phyloP scores from a whole-genome alignment of 495 filamentous ascomycete species.

The Penicillium egyptiacum region DNA sequence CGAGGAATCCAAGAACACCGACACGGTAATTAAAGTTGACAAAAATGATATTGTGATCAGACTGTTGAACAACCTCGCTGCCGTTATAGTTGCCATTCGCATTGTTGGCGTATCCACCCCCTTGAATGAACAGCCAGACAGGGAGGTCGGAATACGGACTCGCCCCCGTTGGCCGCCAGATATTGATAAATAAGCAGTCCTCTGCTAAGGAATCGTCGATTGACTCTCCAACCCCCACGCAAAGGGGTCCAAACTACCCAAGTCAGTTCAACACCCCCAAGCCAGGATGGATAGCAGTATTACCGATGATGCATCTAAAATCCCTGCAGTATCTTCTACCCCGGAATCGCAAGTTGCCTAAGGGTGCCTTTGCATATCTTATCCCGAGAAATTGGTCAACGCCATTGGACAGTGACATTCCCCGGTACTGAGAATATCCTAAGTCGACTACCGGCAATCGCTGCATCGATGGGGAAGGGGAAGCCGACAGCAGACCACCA shows the following conservation, averaged over 20 bases:
- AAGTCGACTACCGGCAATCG: slow-evolving; percentile 32
- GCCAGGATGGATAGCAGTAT: background rate
- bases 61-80: slow-evolving; percentile 54
- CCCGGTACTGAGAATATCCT: slow-evolving; percentile 41
- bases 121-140: slow-evolving; percentile 71
- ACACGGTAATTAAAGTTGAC: slow-evolving; percentile 78
- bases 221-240: slow-evolving; percentile 25
- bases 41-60: slow-evolving; percentile 55
- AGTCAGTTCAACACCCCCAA: background rate
- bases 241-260: slow-evolving; percentile 42
- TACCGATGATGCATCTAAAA: slow-evolving; percentile 44
- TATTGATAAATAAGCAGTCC: slow-evolving; percentile 70
- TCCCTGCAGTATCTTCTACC: slow-evolving; percentile 29
- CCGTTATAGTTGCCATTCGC: slow-evolving; percentile 67
- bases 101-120: slow-evolving; percentile 64
- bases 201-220: slow-evolving; percentile 49
- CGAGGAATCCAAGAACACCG: slow-evolving; percentile 68
- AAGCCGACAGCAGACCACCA: slow-evolving; percentile 13
- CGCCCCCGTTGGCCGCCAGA: slow-evolving; percentile 62
- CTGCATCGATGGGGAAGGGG: background rate
- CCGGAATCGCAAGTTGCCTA: slow-evolving; percentile 54
- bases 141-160: slow-evolving; percentile 53
- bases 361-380: slow-evolving; percentile 56
- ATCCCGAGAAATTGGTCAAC: slow-evolving; percentile 61
- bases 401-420: slow-evolving; percentile 36